A percentile compares a stretch with the other conserved stretches of the same genome.
phyloP scores from a whole-genome alignment of 768 basidiomycete species.

The Tulasnella sp. region DNA sequence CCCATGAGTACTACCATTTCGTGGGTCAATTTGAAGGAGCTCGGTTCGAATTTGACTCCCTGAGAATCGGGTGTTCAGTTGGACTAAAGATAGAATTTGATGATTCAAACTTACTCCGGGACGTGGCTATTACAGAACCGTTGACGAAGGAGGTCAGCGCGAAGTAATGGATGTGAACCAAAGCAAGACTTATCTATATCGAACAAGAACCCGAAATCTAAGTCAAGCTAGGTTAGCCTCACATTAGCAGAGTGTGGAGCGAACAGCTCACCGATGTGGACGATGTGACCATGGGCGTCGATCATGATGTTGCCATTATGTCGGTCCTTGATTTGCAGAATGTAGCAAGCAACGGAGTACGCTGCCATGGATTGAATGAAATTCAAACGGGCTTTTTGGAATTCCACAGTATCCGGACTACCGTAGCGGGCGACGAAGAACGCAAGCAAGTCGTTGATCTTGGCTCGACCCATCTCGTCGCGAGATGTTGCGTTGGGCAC shows the following conservation, averaged over 20 bases:
- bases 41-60: constrained; percentile 99
- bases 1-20: constrained; percentile 99
- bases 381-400: constrained; percentile 86
- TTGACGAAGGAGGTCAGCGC: constrained; percentile 13
- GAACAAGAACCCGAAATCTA: constrained; percentile 92
- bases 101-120: constrained; percentile 46
- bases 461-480: constrained; percentile 98
- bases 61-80: constrained; percentile 23
- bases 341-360: constrained; percentile 96
- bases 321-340: constrained; percentile 95
- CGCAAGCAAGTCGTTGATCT: constrained; percentile 89
- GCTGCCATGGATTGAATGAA: constrained; percentile 99
- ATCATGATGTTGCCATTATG: constrained; percentile 99
- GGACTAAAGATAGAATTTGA: neutral
- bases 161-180: neutral
- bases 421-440: constrained; percentile 95
- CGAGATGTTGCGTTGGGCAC: constrained; percentile 96
- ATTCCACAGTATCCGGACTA: constrained; percentile 73
- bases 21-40: constrained; percentile 95
- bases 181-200: constrained; percentile 82
- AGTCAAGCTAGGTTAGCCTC: constrained; percentile 6
- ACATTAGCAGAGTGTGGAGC: constrained; percentile 9
- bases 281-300: constrained; percentile 92
- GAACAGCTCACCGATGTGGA: constrained; percentile 61
- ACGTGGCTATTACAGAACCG: constrained; percentile 31